Evolutionary conservation across 306 rosid genomes (phyloP).

Genomic region (Rosa multiflora): DNA sequence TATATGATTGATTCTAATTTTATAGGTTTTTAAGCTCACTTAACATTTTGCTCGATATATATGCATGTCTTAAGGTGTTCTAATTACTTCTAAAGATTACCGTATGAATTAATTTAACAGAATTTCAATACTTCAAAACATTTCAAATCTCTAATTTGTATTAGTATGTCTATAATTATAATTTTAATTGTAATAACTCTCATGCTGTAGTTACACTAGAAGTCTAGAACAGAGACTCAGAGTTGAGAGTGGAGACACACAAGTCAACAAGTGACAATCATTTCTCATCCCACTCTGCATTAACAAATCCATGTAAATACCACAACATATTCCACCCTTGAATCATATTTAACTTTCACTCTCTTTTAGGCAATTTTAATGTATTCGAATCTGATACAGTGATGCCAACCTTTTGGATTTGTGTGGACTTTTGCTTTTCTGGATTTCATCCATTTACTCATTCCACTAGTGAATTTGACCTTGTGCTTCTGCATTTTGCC

Average conservation of each 20-base stretch:
- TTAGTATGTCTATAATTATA: background rate
- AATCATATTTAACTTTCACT: background rate
- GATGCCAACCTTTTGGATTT: background rate
- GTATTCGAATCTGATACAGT: constrained; percentile 3
- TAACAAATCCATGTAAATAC: background rate
- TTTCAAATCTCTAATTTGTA: too few relatives aligned
- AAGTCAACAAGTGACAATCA: constrained; percentile 17
- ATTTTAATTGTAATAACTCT: background rate
- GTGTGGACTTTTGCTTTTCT: background rate
- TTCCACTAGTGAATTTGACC: background rate
- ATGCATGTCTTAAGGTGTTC: background rate
- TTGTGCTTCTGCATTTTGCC: background rate
- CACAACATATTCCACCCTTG: background rate
- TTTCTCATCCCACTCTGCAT: constrained; percentile 19
- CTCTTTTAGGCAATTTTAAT: constrained; percentile 7
- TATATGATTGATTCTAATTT: background rate
- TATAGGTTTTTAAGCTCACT: background rate
- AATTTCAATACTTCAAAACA: background rate
- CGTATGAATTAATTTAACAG: background rate
- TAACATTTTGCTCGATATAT: background rate
- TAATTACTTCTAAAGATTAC: background rate
- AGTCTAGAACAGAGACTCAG: background rate
- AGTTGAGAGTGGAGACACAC: background rate
- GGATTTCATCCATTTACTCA: background rate
- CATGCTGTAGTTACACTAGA: background rate